Conservation (phyloP, 305 asterid species). For the Fraxinus floribunda region DNA sequence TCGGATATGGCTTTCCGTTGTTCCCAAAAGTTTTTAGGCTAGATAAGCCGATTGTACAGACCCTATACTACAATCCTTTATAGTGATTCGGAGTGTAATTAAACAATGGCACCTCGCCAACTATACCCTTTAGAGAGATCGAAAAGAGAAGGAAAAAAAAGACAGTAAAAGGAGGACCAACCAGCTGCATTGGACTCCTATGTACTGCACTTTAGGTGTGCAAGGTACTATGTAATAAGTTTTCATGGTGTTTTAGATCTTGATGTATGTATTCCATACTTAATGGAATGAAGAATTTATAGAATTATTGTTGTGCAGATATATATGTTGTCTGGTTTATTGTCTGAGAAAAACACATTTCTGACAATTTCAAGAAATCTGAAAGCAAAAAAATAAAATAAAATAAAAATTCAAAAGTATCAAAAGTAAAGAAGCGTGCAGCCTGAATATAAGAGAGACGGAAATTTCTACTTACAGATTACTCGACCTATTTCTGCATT, state of each 20-base stretch:
- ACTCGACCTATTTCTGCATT: not conserved
- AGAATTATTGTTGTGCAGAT: slow-evolving; percentile 47
- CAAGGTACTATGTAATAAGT: slow-evolving; percentile 56
- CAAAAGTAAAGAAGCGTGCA: slow-evolving; percentile 16
- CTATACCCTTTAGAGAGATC: slow-evolving; percentile 50
- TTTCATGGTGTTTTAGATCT: slow-evolving; percentile 45
- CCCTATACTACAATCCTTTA: slow-evolving; percentile 44
- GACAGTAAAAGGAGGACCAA: slow-evolving; percentile 48
- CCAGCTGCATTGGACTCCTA: slow-evolving; percentile 41
- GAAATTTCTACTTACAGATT: slow-evolving; percentile 17
- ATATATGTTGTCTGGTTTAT: slow-evolving; percentile 26
- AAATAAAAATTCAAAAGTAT: slow-evolving; percentile 7
- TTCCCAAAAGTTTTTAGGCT: slow-evolving; percentile 58
- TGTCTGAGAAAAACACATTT: slow-evolving; percentile 9
- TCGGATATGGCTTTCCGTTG: slow-evolving; percentile 60
- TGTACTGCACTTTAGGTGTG: slow-evolving; percentile 55
- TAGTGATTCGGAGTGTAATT: slow-evolving; percentile 55
- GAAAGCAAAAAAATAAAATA: not conserved
- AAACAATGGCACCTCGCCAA: slow-evolving; percentile 78
- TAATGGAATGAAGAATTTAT: slow-evolving; percentile 60
- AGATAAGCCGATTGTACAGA: slow-evolving; percentile 80
- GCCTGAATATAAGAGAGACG: not conserved
- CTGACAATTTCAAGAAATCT: slow-evolving; percentile 20
- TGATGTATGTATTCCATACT: slow-evolving; percentile 54
- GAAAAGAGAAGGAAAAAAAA: slow-evolving; percentile 25